Evolutionary conservation across 495 filamentous ascomycete genomes (phyloP).

Genomic region (Penicillium silybi): DNA sequence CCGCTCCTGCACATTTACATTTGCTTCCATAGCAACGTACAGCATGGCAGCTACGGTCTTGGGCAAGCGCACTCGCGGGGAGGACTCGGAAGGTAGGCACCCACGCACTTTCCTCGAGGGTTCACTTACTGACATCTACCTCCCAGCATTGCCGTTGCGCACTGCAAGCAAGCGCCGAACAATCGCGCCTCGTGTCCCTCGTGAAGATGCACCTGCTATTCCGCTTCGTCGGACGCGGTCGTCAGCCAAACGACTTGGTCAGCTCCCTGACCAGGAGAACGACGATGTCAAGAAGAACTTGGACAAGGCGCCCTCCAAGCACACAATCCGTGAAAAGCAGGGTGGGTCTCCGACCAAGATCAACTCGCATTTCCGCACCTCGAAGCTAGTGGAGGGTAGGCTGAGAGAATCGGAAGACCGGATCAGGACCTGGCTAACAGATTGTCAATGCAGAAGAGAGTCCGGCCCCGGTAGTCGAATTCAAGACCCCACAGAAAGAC

Average conservation of each 20-base stretch:
- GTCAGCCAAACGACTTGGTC: constrained; percentile 18
- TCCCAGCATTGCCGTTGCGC: constrained; percentile 37
- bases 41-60: constrained; percentile 59
- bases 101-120: not conserved
- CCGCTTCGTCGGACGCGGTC: constrained; percentile 36
- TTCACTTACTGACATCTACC: constrained; percentile 2
- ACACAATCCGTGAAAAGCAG: constrained; percentile 27
- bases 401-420: not conserved
- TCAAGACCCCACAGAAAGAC: constrained; percentile 59
- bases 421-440: not conserved
- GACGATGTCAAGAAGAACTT: constrained; percentile 18
- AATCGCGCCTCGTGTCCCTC: constrained; percentile 34
- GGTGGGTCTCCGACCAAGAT: constrained; percentile 29
- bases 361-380: constrained; percentile 28
- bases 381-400: constrained; percentile 35
- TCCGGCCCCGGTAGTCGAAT: constrained; percentile 24
- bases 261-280: constrained; percentile 17
- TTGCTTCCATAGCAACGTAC: not conserved
- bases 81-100: constrained; percentile 50
- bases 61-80: constrained; percentile 59
- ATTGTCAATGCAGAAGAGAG: constrained; percentile 22
- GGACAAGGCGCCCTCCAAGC: constrained; percentile 24
- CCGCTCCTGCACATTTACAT: constrained; percentile 4
- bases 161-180: constrained; percentile 62
- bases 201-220: constrained; percentile 18